phyloP scores from a whole-genome alignment of 495 filamentous ascomycete genomes.

The Mytilinidion resinicola region DNA sequence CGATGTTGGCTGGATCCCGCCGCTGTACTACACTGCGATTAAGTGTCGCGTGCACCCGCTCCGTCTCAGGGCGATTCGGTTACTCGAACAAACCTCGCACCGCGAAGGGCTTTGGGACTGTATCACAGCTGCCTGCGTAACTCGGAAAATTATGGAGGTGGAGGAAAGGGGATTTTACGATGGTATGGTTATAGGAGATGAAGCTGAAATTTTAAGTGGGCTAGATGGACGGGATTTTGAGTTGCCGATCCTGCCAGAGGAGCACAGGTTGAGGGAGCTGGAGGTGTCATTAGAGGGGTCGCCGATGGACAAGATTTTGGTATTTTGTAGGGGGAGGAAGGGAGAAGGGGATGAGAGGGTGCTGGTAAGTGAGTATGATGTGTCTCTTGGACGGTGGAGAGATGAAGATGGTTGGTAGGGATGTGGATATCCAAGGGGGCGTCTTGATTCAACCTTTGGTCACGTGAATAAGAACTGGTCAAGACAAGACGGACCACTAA shows the following conservation, averaged over 20 bases:
- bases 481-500: too few relatives aligned
- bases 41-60: neutral
- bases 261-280: conserved; percentile 12
- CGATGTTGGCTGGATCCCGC: neutral
- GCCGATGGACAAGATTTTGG: neutral
- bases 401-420: too few relatives aligned
- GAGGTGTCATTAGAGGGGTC: neutral
- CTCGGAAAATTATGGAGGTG: neutral
- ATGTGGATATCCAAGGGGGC: too few relatives aligned
- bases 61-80: neutral
- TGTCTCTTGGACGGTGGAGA: neutral
- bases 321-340: neutral
- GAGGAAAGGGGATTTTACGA: neutral
- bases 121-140: too few relatives aligned
- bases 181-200: too few relatives aligned
- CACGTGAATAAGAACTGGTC: too few relatives aligned
- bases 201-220: too few relatives aligned
- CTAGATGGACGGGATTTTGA: neutral
- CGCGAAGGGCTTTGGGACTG: neutral
- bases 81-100: neutral
- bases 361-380: neutral
- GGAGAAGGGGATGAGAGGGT: neutral
- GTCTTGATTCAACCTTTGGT: too few relatives aligned
- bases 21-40: neutral
- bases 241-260: neutral